phyloP scores from a whole-genome alignment of 2,329 filamentous ascomycete genomes.

The Alternaria alternata region DNA sequence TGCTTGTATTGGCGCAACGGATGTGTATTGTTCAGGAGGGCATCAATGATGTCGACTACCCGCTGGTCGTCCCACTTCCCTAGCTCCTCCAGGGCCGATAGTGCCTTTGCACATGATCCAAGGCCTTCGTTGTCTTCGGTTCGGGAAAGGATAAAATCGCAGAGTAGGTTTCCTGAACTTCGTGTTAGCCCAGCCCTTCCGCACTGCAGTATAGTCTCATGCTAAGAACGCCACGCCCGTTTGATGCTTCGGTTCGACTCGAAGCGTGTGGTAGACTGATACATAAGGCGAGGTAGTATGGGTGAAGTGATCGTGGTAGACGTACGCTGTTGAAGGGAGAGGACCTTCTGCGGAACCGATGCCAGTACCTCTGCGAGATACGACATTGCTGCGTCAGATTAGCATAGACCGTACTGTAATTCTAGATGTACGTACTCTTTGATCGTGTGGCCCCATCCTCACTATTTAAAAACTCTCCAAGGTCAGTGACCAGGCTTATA shows the following conservation, averaged over 20 bases:
- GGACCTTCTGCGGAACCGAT: constrained; percentile 61
- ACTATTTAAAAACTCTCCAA: constrained; percentile 73
- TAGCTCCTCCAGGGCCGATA: constrained; percentile 66
- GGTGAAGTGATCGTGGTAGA: constrained; percentile 6
- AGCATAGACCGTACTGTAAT: constrained; percentile 11
- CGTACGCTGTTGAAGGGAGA: constrained; percentile 67
- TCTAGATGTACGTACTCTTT: constrained; percentile 57
- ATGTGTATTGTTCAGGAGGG: constrained; percentile 62
- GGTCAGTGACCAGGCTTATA: constrained; percentile 68
- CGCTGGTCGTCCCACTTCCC: constrained; percentile 68
- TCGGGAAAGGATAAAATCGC: constrained; percentile 70
- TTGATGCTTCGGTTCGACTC: neutral
- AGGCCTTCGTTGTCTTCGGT: constrained; percentile 63
- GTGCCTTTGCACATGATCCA: constrained; percentile 66
- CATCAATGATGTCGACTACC: constrained; percentile 61
- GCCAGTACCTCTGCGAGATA: constrained; percentile 62
- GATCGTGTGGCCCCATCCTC: constrained; percentile 67
- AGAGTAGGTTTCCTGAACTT: constrained; percentile 62
- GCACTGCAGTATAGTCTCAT: neutral
- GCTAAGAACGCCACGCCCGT: neutral
- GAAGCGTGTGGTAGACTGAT: neutral
- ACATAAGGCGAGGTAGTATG: neutral
- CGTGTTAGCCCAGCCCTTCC: neutral
- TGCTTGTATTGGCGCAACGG: constrained; percentile 68
- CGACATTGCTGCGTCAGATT: constrained; percentile 50